These are phyloP conservation scores for Ormosia semicastrata DNA, from an alignment of 306 rosid genomes.

Conservation along the genomic window DNA sequence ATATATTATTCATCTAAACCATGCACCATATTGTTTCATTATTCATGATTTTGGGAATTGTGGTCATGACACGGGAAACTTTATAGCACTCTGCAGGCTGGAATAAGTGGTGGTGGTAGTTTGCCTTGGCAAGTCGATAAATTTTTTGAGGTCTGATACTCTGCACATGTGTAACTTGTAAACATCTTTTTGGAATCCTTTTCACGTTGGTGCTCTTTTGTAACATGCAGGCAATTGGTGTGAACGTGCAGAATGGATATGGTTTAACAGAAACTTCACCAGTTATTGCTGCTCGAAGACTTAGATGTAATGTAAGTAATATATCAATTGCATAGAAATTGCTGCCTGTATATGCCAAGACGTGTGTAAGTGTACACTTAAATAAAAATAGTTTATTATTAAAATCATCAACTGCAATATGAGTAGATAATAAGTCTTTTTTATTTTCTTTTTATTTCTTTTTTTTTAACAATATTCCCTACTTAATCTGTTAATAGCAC, in stretches of 20 bases:
- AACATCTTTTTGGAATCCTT: neutral
- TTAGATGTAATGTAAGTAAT: constrained; percentile 69
- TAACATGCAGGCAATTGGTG: constrained; percentile 77
- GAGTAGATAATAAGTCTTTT: neutral
- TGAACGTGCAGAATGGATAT: constrained; percentile 87
- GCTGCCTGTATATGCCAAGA: neutral
- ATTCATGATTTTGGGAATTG: constrained; percentile 17
- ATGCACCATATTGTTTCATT: neutral
- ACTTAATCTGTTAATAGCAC: neutral
- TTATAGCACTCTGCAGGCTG: constrained; percentile 70
- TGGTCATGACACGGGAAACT: constrained; percentile 23
- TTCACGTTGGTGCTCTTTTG: neutral
- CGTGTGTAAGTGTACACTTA: neutral
- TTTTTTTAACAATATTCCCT: neutral
- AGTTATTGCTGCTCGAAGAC: constrained; percentile 76
- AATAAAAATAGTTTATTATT: neutral
- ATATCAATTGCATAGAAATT: neutral
- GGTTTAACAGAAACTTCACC: constrained; percentile 96
- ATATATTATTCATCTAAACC: neutral
- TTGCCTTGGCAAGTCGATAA: constrained; percentile 78
- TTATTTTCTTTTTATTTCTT: neutral
- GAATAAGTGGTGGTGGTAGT: constrained; percentile 93
- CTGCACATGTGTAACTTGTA: constrained; percentile 13
- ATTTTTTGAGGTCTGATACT: constrained; percentile 80
- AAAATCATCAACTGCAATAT: constrained; percentile 2